Base-by-base conservation (phyloP, 1,284 basidiomycete species). In the Taiwanofungus camphoratus region DNA sequence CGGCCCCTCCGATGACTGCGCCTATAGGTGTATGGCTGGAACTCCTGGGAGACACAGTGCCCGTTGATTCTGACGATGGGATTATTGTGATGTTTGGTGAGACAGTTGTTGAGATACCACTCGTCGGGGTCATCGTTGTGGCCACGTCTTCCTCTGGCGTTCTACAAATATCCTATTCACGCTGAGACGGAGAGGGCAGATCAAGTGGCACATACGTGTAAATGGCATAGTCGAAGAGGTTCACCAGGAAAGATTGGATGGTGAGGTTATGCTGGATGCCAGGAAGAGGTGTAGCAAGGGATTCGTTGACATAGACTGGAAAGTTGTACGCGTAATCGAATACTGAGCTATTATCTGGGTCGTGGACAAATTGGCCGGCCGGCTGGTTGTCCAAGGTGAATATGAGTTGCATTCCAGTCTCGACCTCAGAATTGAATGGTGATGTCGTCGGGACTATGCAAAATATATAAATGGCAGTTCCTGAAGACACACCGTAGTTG, bases 161-260 rank as follows among this genome's bases (percentile, higher is more conserved):
- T 13, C 26, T 27, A 13, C 7, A 13, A 7, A 27, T 13, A 7
- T 27, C 26, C 8, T 27, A 7, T 8, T 7, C 13, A 7, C 8
- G 26, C 7, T 27, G 26, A 7, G 8, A 8, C 26, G 13, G 26
- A 8, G 13, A 27, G 13, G 13, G 26, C 26, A 27, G 13, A 27
- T 8, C 7, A 16, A 34, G 15, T n/a, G 32, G 6, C 11, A 48
- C 52, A 31, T 45, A 53, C 52, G 47, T 49, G 26, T 53, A 53
- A 11, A 43, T 23, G 15, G 48, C 52, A 26, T 53, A 51, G 31
- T 51, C 47, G 20, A 53, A 53, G 22, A 51, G 16, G 33, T 44
- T 31, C 5, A 44, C 49, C 20, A 47, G 41, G 19, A 11, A 19
- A 11, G 44, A 53, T 19, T 19, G 32, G 32, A 51, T 45, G 30